Percentiles rank a stretch among this genome's conserved stretches.
phyloP scores from a whole-genome alignment of 2,329 filamentous ascomycete species.

The Ascochyta pisi region DNA sequence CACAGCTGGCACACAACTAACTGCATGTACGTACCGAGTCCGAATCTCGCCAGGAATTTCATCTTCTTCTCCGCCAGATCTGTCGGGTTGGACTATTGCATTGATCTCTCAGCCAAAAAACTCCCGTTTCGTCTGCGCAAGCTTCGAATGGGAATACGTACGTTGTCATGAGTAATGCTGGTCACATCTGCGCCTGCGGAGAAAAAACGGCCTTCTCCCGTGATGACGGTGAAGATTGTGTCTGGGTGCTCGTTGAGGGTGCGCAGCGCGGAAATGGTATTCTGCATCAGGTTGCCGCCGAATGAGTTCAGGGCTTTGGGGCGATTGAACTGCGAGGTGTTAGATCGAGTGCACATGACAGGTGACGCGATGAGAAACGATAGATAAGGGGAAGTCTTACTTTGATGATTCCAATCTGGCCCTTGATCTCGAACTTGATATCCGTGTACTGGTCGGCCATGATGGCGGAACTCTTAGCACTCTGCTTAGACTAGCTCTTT shows the following conservation, averaged over 20 bases:
- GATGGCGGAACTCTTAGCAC: neutral
- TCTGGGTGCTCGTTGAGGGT: constrained; percentile 56
- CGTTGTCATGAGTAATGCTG: constrained; percentile 29
- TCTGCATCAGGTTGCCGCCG: constrained; percentile 54
- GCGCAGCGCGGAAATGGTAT: constrained; percentile 54
- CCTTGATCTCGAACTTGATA: constrained; percentile 53
- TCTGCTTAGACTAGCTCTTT: neutral
- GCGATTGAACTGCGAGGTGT: constrained; percentile 53
- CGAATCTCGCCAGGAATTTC: constrained; percentile 33
- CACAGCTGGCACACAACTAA: too few species aligned
- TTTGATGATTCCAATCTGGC: constrained; percentile 56
- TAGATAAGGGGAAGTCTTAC: constrained; percentile 32
- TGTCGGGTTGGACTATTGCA: constrained; percentile 18
- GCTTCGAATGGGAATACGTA: constrained; percentile 10
- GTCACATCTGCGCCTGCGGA: constrained; percentile 59
- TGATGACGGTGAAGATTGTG: constrained; percentile 60
- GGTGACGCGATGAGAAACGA: neutral
- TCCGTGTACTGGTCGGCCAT: constrained; percentile 49
- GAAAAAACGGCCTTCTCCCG: constrained; percentile 60
- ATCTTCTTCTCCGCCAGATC: constrained; percentile 47
- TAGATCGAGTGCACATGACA: neutral
- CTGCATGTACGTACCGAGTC: constrained; percentile 33
- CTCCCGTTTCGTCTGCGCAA: too few species aligned
- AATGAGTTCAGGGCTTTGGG: constrained; percentile 59
- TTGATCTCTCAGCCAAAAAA: constrained; percentile 15